Evolutionary conservation across 192 early-diverging fungal genomes (phyloP).

Genomic region (Coemansia sp.): DNA sequence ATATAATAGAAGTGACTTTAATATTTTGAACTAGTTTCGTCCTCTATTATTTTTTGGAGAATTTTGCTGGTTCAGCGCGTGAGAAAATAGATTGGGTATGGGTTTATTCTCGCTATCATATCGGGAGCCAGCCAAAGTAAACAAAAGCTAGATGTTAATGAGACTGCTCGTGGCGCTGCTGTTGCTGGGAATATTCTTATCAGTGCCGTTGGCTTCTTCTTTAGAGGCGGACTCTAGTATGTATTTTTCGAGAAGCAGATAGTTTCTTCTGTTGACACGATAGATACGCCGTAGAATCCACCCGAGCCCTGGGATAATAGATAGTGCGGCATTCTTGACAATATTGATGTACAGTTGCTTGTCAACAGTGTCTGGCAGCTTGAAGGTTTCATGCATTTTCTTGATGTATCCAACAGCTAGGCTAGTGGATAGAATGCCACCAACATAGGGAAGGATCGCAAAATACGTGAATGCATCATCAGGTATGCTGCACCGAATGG

Average conservation of each 20-base stretch:
- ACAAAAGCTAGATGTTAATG: background rate
- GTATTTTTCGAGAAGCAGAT: constrained; percentile 28
- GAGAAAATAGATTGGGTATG: too few relatives aligned
- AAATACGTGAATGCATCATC: constrained; percentile 31
- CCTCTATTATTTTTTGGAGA: too few relatives aligned
- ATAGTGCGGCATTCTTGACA: constrained; percentile 18
- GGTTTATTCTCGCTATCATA: too few relatives aligned
- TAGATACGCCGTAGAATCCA: constrained; percentile 38
- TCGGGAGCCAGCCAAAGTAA: too few relatives aligned
- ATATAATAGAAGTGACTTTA: background rate
- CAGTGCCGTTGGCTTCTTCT: background rate
- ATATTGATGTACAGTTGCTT: constrained; percentile 28
- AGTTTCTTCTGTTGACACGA: constrained; percentile 43
- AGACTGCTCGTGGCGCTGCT: background rate
- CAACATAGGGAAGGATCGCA: constrained; percentile 31
- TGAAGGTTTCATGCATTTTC: constrained; percentile 21
- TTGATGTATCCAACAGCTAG: constrained; percentile 32
- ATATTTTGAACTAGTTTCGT: too few relatives aligned
- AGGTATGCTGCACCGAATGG: constrained; percentile 25
- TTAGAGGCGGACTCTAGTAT: constrained; percentile 12
- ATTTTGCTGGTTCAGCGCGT: too few relatives aligned
- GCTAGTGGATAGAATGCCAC: constrained; percentile 24
- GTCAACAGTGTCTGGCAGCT: constrained; percentile 14
- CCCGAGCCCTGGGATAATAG: constrained; percentile 31
- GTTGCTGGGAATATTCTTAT: background rate